These are phyloP conservation scores for Symbiotaphrina buchneri DNA, from an alignment of 495 filamentous ascomycete genomes.

Conservation along the genomic window DNA sequence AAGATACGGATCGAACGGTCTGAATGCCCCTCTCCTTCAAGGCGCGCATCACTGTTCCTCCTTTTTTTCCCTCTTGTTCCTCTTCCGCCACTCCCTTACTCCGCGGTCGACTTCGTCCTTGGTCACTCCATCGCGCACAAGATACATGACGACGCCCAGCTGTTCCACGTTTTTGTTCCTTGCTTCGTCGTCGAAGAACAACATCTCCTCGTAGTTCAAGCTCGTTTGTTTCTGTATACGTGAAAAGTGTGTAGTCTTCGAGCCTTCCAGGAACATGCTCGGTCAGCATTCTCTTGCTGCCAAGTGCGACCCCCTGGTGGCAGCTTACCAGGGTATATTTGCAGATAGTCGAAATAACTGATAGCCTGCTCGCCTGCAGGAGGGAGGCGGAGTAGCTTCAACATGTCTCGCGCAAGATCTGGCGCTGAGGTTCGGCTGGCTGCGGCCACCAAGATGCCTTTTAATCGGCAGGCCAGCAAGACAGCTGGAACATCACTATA, in stretches of 20 bases:
- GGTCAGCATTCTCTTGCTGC: background rate
- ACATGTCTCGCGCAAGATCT: conserved; percentile 58
- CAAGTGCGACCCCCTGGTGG: no score
- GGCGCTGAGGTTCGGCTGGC: conserved; percentile 72
- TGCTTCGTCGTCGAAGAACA: conserved; percentile 91
- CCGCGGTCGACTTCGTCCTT: conserved; percentile 59
- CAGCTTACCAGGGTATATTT: conserved; percentile 62
- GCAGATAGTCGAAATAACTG: conserved; percentile 62
- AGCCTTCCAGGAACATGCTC: conserved; percentile 1
- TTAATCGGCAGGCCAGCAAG: conserved; percentile 31
- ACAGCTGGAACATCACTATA: conserved; percentile 58
- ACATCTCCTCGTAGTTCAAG: conserved; percentile 55
- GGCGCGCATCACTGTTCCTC: conserved; percentile 6
- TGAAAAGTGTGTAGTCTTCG: conserved; percentile 68
- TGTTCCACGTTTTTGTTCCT: conserved; percentile 70
- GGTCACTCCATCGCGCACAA: conserved; percentile 65
- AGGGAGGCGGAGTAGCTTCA: conserved; percentile 49
- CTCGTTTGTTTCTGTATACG: conserved; percentile 42
- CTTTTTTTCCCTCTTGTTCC: conserved; percentile 23
- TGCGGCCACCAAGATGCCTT: conserved; percentile 40
- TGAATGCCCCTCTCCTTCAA: no score
- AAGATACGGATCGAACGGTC: no score
- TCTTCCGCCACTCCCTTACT: conserved; percentile 60
- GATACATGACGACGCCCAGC: conserved; percentile 60
- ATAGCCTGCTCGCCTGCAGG: conserved; percentile 30